Evolutionary conservation across 179 eudicot species (phyloP).

Genomic region (Silene vulgaris): DNA sequence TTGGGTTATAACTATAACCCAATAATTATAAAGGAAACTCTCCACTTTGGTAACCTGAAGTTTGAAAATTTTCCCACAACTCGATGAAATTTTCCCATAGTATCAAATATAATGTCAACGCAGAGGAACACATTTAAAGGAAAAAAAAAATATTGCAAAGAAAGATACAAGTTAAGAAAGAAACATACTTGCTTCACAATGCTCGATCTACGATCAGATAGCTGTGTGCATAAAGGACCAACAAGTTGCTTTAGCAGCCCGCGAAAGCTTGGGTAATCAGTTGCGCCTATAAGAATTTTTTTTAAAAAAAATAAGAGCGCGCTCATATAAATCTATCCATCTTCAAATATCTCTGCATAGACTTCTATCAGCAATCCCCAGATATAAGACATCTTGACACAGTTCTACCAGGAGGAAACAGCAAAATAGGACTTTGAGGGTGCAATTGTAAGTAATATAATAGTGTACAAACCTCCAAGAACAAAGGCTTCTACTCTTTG

Average conservation of each 20-base stretch:
- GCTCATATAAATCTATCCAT: background rate
- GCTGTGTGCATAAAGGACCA: constrained; percentile 80
- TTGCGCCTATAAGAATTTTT: constrained; percentile 54
- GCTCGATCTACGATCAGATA: constrained; percentile 91
- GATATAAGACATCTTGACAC: background rate
- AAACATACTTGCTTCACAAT: constrained; percentile 86
- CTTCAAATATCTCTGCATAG: background rate
- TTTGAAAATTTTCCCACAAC: background rate
- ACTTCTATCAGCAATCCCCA: constrained; percentile 4
- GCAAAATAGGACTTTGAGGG: background rate
- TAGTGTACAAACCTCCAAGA: constrained; percentile 63
- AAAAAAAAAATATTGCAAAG: background rate
- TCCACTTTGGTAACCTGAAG: background rate
- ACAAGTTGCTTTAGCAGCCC: constrained; percentile 88
- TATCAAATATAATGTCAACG: background rate
- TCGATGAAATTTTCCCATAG: background rate
- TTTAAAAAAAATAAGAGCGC: background rate
- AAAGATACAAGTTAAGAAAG: background rate
- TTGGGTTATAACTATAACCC: background rate
- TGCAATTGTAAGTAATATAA: background rate
- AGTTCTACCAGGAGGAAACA: background rate
- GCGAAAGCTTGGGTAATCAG: constrained; percentile 84
- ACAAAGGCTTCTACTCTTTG: constrained; percentile 92
- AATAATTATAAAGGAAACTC: background rate
- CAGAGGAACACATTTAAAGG: background rate